A percentile compares a stretch with the other conserved stretches of the same genome.
These are phyloP conservation scores for Dichomitus squalens DNA, from an alignment of 1,284 basidiomycete genomes.

Conservation along the genomic window DNA sequence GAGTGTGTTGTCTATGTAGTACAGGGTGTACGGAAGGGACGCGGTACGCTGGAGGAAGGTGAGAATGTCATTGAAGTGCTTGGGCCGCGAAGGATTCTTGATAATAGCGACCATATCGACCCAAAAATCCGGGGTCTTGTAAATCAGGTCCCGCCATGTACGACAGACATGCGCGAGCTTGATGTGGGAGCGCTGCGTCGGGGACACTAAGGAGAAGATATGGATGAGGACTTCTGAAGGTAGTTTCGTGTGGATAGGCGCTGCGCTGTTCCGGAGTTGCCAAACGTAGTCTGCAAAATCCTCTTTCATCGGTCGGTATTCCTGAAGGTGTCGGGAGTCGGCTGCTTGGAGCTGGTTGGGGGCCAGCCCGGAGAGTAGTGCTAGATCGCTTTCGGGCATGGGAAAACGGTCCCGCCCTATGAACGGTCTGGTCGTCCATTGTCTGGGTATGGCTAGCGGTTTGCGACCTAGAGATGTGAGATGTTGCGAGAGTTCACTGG, in stretches of 20 bases:
- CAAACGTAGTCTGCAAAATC: not conserved
- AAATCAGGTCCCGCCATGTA: not conserved
- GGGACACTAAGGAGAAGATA: not conserved
- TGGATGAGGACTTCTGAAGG: conserved; percentile 1
- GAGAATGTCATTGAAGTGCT: not conserved
- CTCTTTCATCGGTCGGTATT: not conserved
- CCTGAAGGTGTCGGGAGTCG: not conserved
- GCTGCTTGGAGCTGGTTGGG: not conserved
- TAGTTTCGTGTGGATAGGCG: not conserved
- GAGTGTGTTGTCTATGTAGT: not conserved
- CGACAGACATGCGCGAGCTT: not conserved
- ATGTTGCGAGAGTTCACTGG: no score
- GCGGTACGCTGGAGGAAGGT: not conserved
- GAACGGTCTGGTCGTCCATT: not conserved
- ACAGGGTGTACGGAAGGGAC: not conserved
- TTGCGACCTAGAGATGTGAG: not conserved
- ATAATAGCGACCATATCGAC: not conserved
- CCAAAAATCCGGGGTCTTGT: conserved; percentile 1
- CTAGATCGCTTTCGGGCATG: not conserved
- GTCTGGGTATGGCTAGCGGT: not conserved
- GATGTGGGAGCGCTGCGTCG: not conserved
- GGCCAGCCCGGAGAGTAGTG: not conserved
- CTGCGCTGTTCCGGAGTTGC: not conserved
- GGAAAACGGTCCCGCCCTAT: not conserved
- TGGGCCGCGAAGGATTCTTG: not conserved